A percentile compares a stretch with the other conserved stretches of the same genome.
phyloP scores from a whole-genome alignment of 768 basidiomycete species.

The Naganishia kalamii region DNA sequence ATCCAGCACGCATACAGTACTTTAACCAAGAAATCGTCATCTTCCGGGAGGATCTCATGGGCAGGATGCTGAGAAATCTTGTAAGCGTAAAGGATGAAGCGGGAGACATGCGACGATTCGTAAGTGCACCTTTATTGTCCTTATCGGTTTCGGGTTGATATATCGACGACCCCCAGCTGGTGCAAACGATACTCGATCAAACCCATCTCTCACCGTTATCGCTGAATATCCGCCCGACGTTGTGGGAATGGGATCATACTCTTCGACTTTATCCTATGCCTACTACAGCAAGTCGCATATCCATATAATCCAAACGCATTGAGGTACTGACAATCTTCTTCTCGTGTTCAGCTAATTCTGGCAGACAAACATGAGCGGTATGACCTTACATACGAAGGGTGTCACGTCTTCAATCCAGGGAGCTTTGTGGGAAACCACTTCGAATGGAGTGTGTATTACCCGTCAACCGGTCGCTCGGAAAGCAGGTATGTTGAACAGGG shows the following conservation, averaged over 20 bases:
- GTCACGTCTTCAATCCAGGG: constrained; percentile 98
- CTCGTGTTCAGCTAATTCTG: constrained; percentile 62
- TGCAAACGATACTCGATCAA: constrained; percentile 94
- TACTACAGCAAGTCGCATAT: constrained; percentile 62
- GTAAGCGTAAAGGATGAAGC: constrained; percentile 77
- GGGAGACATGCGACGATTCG: constrained; percentile 74
- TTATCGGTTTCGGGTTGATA: background rate
- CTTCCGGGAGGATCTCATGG: constrained; percentile 87
- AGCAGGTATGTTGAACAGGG: constrained; percentile 36
- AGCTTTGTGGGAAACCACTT: constrained; percentile 77
- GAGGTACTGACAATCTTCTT: background rate
- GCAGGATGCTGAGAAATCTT: constrained; percentile 83
- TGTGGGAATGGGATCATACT: constrained; percentile 85
- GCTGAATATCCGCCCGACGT: constrained; percentile 71
- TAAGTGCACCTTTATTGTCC: too few relatives aligned
- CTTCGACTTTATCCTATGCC: constrained; percentile 90
- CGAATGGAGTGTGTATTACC: constrained; percentile 84
- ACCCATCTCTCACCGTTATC: constrained; percentile 86
- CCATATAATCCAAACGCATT: background rate
- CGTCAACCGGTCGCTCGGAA: constrained; percentile 68
- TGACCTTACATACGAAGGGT: constrained; percentile 93
- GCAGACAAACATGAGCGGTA: constrained; percentile 96
- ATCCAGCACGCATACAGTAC: constrained; percentile 91
- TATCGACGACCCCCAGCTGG: constrained; percentile 56
- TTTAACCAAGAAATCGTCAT: constrained; percentile 93